A percentile compares a stretch with the other conserved stretches of the same genome.
Conservation (phyloP, 495 filamentous ascomycete species). For the Podospora appendiculata region DNA sequence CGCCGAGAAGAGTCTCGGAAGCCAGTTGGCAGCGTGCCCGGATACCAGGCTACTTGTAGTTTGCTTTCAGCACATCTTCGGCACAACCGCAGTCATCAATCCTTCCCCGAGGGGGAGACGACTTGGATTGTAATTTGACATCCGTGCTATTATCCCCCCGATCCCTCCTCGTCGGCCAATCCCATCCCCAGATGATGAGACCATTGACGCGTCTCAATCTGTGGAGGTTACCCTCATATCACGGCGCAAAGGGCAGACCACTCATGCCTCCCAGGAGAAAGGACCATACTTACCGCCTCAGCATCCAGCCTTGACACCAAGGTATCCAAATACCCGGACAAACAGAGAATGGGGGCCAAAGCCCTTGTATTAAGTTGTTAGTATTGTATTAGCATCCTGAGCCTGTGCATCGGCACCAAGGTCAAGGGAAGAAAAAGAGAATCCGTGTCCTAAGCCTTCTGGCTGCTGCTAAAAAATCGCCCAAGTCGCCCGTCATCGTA, state of each 20-base stretch:
- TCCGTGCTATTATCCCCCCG: slow-evolving; percentile 61
- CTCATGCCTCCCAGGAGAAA: no score
- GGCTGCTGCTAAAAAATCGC: not conserved
- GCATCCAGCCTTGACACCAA: no score
- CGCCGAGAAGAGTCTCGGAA: not conserved
- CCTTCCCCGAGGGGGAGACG: slow-evolving; percentile 13
- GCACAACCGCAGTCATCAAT: slow-evolving; percentile 85
- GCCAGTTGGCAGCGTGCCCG: slow-evolving; percentile 23
- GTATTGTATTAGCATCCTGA: no score
- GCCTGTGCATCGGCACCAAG: not conserved
- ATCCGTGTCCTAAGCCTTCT: no score
- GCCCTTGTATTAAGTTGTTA: no score
- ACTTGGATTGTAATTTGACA: slow-evolving; percentile 97
- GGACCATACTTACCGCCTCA: no score
- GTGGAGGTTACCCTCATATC: no score
- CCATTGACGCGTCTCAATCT: no score
- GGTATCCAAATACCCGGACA: no score
- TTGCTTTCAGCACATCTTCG: slow-evolving; percentile 64
- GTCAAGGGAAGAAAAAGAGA: not conserved
- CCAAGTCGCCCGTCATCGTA: not conserved
- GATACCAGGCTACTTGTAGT: slow-evolving; percentile 33
- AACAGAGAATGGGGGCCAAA: no score
- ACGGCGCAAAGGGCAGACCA: no score
- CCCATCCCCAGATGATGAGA: not conserved
- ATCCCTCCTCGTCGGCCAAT: not conserved